Conservation (phyloP, 768 basidiomycete genomes). For the Mycena floridula region DNA sequence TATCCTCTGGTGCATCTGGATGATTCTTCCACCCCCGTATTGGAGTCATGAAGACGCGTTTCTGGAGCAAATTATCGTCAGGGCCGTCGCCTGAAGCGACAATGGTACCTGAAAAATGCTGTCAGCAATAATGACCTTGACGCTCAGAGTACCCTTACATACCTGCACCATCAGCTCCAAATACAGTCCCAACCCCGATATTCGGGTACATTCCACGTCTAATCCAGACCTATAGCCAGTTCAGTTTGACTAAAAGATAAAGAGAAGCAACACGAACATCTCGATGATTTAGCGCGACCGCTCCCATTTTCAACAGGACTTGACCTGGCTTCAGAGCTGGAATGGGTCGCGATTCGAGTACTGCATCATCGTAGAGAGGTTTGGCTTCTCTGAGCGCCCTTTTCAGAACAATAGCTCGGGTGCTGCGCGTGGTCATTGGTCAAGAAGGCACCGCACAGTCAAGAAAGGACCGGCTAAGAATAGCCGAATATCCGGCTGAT, state of each 20-base stretch:
- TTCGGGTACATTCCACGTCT: conserved; percentile 62
- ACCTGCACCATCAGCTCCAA: conserved; percentile 78
- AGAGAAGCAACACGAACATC: conserved; percentile 39
- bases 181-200: conserved; percentile 50
- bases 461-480: no score
- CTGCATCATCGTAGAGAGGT: conserved; percentile 51
- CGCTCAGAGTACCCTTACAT: conserved; percentile 7
- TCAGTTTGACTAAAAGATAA: background rate
- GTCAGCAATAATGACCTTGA: no score
- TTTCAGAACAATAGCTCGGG: conserved; percentile 43
- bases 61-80: conserved; percentile 53
- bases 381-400: conserved; percentile 30
- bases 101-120: conserved; percentile 51
- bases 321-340: conserved; percentile 48
- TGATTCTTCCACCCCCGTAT: conserved; percentile 70
- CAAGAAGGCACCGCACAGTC: no score
- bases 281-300: conserved; percentile 73
- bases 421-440: no score
- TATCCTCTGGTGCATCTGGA: conserved; percentile 58
- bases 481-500: no score
- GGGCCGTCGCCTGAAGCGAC: conserved; percentile 45
- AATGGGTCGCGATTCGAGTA: conserved; percentile 43
- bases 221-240: conserved; percentile 57
- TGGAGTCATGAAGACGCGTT: conserved; percentile 71
- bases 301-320: conserved; percentile 60